Conservation (phyloP, 192 early-diverging fungal species). For the Coemansia guatemalensis region DNA sequence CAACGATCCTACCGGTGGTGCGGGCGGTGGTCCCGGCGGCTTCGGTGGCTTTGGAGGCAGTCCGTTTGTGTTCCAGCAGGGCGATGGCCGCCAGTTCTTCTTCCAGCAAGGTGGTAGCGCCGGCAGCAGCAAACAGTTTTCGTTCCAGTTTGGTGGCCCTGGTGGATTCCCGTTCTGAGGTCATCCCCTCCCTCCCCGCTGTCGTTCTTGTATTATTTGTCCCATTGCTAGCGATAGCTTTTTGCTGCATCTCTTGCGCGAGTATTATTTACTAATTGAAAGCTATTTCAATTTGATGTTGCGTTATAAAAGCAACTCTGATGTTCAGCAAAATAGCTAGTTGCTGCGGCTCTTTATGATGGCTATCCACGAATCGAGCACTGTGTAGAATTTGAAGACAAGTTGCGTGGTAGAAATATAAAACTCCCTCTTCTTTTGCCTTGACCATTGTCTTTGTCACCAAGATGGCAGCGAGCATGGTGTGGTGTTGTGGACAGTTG, state of each 20-base stretch:
- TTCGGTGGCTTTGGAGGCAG: slow-evolving; percentile 39
- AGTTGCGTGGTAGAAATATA: background rate
- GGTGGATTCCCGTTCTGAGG: slow-evolving; percentile 51
- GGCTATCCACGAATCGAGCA: background rate
- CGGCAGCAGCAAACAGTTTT: slow-evolving; percentile 49
- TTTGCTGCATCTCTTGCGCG: too few relatives aligned
- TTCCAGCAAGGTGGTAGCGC: slow-evolving; percentile 56
- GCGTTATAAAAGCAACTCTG: background rate
- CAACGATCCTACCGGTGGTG: slow-evolving; percentile 64
- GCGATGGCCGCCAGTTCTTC: slow-evolving; percentile 56
- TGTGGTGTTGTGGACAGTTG: background rate
- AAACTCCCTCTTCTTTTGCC: background rate
- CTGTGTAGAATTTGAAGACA: background rate
- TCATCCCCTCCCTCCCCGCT: background rate
- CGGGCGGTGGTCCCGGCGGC: slow-evolving; percentile 30
- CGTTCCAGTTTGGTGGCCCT: slow-evolving; percentile 52
- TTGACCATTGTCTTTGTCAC: background rate
- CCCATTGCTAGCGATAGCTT: background rate
- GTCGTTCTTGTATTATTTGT: background rate
- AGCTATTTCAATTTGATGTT: background rate
- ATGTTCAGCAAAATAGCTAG: background rate
- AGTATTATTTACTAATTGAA: too few relatives aligned
- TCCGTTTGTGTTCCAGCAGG: slow-evolving; percentile 57
- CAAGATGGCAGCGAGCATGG: background rate
- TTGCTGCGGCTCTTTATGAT: background rate